phyloP scores from a whole-genome alignment of 2,329 filamentous ascomycete species.

The Calonectria henricotiae region DNA sequence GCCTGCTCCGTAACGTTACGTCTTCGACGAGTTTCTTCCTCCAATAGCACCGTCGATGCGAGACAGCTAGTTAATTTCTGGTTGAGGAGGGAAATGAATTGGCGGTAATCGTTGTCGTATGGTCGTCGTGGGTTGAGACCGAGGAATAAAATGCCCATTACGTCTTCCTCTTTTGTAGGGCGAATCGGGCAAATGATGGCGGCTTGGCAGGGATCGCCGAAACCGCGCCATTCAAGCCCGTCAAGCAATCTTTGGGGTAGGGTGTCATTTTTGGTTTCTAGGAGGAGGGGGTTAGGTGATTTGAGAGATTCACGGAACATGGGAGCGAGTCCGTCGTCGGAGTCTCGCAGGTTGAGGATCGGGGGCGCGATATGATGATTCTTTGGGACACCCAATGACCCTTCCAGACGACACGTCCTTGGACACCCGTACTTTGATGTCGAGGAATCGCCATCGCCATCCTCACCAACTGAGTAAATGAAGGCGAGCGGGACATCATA shows the following conservation, averaged over 20 bases:
- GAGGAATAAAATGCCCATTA: slow-evolving; percentile 79
- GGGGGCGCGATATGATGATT: slow-evolving; percentile 62
- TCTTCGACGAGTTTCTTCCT: slow-evolving; percentile 78
- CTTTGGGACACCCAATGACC: slow-evolving; percentile 64
- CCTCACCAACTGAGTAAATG: slow-evolving; percentile 67
- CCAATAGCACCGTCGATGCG: slow-evolving; percentile 79
- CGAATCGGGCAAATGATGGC: slow-evolving; percentile 81
- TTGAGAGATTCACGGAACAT: slow-evolving; percentile 61
- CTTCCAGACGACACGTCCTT: slow-evolving; percentile 62
- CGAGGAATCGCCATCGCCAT: slow-evolving; percentile 53
- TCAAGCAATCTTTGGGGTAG: slow-evolving; percentile 73
- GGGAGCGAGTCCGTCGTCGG: slow-evolving; percentile 59
- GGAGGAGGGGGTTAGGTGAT: slow-evolving; percentile 59
- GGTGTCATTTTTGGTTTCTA: slow-evolving; percentile 66
- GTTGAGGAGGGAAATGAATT: slow-evolving; percentile 73
- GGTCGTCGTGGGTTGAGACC: slow-evolving; percentile 81
- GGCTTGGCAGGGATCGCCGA: slow-evolving; percentile 76
- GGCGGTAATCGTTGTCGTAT: slow-evolving; percentile 81
- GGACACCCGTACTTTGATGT: slow-evolving; percentile 54
- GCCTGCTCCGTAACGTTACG: slow-evolving; percentile 70
- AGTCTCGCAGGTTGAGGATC: slow-evolving; percentile 57
- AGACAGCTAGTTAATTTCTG: slow-evolving; percentile 77
- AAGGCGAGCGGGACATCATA: slow-evolving; percentile 70
- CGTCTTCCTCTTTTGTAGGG: slow-evolving; percentile 75
- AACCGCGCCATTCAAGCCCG: slow-evolving; percentile 75